Percentiles rank a stretch among this genome's conserved stretches.
These are phyloP conservation scores for Barbarea vulgaris DNA, from an alignment of 345 rosid species.

Conservation along the genomic window DNA sequence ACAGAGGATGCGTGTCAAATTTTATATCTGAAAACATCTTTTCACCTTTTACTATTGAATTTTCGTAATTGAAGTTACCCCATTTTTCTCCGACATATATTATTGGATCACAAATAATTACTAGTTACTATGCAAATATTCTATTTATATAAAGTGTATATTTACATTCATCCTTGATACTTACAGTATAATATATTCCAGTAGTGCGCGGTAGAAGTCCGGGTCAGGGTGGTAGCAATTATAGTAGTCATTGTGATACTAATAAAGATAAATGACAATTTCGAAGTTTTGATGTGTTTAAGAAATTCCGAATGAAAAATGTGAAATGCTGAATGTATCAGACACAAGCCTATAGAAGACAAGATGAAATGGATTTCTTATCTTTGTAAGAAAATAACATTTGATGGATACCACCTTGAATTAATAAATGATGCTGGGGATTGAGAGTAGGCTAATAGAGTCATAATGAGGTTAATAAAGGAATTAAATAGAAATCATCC, in stretches of 20 bases:
- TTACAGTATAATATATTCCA: not conserved
- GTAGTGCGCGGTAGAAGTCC: not conserved
- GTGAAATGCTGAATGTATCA: too few species aligned
- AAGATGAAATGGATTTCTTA: not conserved
- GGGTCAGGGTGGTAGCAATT: not conserved
- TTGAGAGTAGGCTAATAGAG: constrained; percentile 45
- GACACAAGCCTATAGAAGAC: not conserved
- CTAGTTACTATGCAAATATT: too few species aligned
- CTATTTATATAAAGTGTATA: too few species aligned
- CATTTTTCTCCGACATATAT: not conserved
- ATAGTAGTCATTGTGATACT: not conserved
- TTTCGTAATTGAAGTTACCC: not conserved
- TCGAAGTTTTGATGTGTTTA: not conserved
- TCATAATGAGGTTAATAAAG: constrained; percentile 27
- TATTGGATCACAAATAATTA: not conserved
- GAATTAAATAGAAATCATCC: not conserved
- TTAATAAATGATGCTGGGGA: constrained; percentile 20
- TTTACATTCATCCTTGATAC: too few species aligned
- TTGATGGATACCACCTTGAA: not conserved
- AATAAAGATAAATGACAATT: not conserved
- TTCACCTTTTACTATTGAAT: not conserved
- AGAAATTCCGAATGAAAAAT: not conserved
- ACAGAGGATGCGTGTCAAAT: constrained; percentile 32
- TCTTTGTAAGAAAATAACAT: not conserved
- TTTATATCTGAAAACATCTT: not conserved